Base-by-base conservation (phyloP, 257 asterid genomes). In the Verbascum thapsus region DNA sequence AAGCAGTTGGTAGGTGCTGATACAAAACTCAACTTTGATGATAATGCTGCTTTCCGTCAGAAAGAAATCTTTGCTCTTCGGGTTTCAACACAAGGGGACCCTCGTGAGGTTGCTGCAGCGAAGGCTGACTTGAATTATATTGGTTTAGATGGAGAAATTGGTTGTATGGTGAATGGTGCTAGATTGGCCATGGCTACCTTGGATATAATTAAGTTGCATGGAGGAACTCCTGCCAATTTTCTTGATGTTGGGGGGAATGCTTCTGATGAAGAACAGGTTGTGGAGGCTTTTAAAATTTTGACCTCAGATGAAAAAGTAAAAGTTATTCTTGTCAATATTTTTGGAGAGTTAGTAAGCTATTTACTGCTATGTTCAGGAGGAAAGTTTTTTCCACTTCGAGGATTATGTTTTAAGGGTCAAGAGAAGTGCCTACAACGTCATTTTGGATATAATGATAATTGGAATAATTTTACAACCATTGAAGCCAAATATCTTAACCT, bases 111-210 rank as follows among this genome's bases (percentile, higher is more conserved):
- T 54, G 76, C 82, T 66, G 91, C 88, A 50, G 83, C 91, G 12
- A 75, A 84, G 79, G 91, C 86, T 5, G 88, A 84, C 63, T 71
- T 84, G 76, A 84, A 84, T 68, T 84, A 84, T 74, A 84, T 84
- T 64, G 91, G 91, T 17, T 75, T 84, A 55, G 91, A 84, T 71
- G 91, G 91, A 68, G 91, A 84, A 77, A 84, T 84, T 26, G 91
- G 91, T 58, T 84, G 91, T 71, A 84, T 84, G 91, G 91, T 84
- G 58, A 84, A 84, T 73, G 88, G 91, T 56, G 91, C 91, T 77
- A 88, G 91, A 54, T 76, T 84, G 69, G 91, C 88, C 34, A 84
- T 84, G 91, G 88, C 91, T 42, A 84, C 91, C 41, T 81, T 84
- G 91, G 91, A 84, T 68, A 84, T 84, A 37, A 84, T 84, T 58